Evolutionary conservation across 2,329 filamentous ascomycete species (phyloP), one percentile per base, ranked within the genome.

Genomic region (Trichophyton simii): DNA sequence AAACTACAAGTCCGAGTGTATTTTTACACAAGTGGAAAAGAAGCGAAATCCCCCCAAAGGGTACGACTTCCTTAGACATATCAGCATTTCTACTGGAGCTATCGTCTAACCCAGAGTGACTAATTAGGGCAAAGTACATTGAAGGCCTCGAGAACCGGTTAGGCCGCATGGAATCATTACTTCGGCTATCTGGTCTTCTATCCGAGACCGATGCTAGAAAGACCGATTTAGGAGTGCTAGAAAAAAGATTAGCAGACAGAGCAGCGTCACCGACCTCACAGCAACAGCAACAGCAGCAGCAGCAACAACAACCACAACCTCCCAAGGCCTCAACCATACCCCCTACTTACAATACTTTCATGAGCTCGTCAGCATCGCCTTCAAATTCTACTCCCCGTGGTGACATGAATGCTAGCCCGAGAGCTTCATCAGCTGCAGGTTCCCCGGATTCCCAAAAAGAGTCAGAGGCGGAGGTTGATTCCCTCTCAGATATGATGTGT

Each of bases 21-120:
- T 96, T 68, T 97, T 97, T 72, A 97, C 94, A 0, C 91, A 96
- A 72, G 91, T 97, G 42, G 94, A 99, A 78, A 99, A 99, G 85
- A 99, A 99, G 81, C 84, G 94, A 63, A 94, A 88, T 73, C 92
- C 94, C 60, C 94, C 92, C 0, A 99, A 97, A 80, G 92, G 94
- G 91, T 95, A 82, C 66, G 82, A 73, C 38, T 42, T 8, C 22
- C 57, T 22, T 25, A n/a, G 46, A 7, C 18, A 11, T 18, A 7
- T 18, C 3, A 52, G 44, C 4, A 22, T 25, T 41, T 54, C 11
- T 9, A 34, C 54, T 31, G 22, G 42, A n/a, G 36, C 41, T 13
- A 25, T 41, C n/a, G 46, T 44, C 63, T 64, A 38, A 62, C 22
- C 15, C 11, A 11, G 3, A 2, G 57, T 54, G 8, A 28, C 28